Percentiles rank a stretch among this genome's conserved stretches.
These are phyloP conservation scores for Daedaleopsis sinensis DNA, from an alignment of 768 basidiomycete genomes.

Conservation along the genomic window DNA sequence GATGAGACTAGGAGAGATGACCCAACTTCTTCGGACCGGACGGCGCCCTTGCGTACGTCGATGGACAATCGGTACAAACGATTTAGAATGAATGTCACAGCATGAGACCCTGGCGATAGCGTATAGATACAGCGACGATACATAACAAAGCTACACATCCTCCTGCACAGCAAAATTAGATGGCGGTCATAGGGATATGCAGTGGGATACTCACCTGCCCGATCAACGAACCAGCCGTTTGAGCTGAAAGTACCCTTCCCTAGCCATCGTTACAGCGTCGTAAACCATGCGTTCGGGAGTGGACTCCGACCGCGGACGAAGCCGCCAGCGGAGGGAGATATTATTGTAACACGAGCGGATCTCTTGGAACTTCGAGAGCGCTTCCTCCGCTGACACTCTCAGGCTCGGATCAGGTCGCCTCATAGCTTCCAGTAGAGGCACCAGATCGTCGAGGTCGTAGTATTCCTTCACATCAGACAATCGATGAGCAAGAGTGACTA, in stretches of 20 bases:
- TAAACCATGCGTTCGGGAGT: conserved; percentile 17
- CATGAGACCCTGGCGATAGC: too few species aligned
- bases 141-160: too few species aligned
- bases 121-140: too few species aligned
- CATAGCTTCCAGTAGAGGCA: conserved; percentile 17
- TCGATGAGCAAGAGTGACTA: background rate
- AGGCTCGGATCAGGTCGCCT: conserved; percentile 5
- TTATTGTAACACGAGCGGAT: background rate
- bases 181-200: background rate
- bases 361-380: conserved; percentile 6
- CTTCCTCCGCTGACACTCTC: conserved; percentile 11
- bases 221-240: background rate
- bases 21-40: too few species aligned
- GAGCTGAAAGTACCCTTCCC: conserved; percentile 14
- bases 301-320: conserved; percentile 11
- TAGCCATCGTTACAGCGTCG: conserved; percentile 22
- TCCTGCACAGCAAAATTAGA: too few species aligned
- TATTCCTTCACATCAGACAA: conserved; percentile 10
- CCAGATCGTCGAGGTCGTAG: conserved; percentile 12
- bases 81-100: too few species aligned
- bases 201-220: background rate
- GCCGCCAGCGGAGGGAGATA: conserved; percentile 7
- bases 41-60: too few species aligned
- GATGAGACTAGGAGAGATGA: too few species aligned
- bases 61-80: too few species aligned